These are phyloP conservation scores for Lolium perenne DNA, from an alignment of 176 grass and related monocot species.

Conservation along the genomic window DNA sequence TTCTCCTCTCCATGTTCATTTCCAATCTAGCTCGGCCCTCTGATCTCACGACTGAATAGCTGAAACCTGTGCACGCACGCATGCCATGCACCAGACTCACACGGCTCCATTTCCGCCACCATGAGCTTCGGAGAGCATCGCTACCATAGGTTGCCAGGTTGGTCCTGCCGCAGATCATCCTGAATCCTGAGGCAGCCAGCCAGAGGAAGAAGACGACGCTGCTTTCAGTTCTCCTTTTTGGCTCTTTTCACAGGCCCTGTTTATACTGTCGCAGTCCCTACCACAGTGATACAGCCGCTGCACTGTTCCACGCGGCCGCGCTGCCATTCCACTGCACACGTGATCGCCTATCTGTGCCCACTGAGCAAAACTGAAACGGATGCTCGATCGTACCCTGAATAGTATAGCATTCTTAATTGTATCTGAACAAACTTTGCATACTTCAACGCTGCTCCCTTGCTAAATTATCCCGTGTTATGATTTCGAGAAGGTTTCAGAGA, in stretches of 20 bases:
- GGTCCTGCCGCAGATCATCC: neutral
- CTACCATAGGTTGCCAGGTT: neutral
- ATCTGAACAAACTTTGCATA: neutral
- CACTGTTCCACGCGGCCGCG: neutral
- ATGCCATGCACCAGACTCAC: neutral
- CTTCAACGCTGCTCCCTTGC: neutral
- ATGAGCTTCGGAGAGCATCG: neutral
- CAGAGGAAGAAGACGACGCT: conserved; percentile 25
- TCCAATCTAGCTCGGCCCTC: neutral
- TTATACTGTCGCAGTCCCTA: neutral
- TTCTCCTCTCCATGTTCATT: neutral
- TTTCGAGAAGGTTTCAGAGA: no score
- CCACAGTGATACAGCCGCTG: neutral
- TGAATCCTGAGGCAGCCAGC: neutral
- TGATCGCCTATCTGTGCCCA: neutral
- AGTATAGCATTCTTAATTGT: neutral
- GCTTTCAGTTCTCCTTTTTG: neutral
- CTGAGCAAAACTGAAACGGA: neutral
- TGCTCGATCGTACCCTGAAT: neutral
- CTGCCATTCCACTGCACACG: conserved; percentile 22
- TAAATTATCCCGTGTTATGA: neutral
- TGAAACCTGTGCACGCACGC: neutral
- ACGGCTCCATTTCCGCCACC: neutral
- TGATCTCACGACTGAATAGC: neutral
- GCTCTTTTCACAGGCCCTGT: neutral